Conservation (phyloP, 148 eudicot genomes). For the Gaultheria prostrata region DNA sequence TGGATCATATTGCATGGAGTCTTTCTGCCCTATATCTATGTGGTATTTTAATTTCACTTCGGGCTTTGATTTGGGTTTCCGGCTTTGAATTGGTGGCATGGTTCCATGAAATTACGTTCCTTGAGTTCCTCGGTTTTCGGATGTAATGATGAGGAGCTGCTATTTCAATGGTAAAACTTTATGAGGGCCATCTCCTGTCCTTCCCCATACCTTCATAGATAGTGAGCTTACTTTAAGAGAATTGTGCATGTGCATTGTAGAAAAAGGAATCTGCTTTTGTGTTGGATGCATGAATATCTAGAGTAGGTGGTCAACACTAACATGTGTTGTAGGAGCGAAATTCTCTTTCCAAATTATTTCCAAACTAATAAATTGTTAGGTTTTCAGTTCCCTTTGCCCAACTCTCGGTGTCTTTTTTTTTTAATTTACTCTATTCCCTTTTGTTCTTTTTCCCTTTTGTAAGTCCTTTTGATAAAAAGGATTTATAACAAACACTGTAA, state of each 20-base stretch:
- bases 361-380: not conserved
- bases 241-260: not conserved
- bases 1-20: not conserved
- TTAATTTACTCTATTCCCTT: not conserved
- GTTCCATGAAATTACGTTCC: not conserved
- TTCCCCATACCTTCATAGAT: not conserved
- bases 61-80: not conserved
- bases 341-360: not conserved
- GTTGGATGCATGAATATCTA: not conserved
- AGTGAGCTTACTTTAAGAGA: not conserved
- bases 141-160: not conserved
- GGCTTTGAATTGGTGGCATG: not conserved
- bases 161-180: not conserved
- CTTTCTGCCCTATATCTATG: constrained; percentile 6
- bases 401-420: not conserved
- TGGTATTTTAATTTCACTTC: not conserved
- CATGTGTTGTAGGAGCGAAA: not conserved
- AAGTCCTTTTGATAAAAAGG: no score
- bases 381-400: not conserved
- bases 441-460: not conserved
- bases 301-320: not conserved
- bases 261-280: not conserved
- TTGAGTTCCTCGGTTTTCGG: not conserved
- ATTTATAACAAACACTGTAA: no score
- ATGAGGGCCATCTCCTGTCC: not conserved